Percentiles rank a stretch among this genome's conserved stretches.
Conservation (phyloP, 805 yeast genomes). For the Kazachstania africana region DNA sequence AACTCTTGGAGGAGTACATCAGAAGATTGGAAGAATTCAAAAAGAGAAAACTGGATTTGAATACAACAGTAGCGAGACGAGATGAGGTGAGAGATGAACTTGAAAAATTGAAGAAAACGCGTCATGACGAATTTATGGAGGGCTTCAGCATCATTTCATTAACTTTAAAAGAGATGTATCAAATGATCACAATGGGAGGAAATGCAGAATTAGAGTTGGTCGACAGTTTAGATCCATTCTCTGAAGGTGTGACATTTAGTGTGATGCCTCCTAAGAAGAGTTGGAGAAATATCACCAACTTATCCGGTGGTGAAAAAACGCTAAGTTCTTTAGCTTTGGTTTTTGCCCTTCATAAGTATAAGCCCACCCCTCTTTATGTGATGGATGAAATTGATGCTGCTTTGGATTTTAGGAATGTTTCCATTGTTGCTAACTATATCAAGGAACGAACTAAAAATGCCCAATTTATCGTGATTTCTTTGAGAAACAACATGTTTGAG, state of each 20-base stretch:
- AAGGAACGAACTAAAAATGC: constrained; percentile 93
- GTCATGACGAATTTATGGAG: constrained; percentile 83
- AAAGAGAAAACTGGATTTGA: constrained; percentile 52
- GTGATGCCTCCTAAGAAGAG: constrained; percentile 99
- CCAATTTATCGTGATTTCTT: constrained; percentile 88
- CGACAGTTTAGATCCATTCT: constrained; percentile 93
- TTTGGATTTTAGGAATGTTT: constrained; percentile 89
- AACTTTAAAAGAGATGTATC: constrained; percentile 92
- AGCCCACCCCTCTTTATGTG: constrained; percentile 93
- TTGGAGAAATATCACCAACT: constrained; percentile 90
- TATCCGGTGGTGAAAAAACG: constrained; percentile 97
- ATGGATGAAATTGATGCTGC: constrained; percentile 99
- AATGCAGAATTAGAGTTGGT: constrained; percentile 94
- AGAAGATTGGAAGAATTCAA: constrained; percentile 51
- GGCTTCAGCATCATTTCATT: constrained; percentile 82
- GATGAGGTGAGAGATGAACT: constrained; percentile 49
- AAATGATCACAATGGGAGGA: constrained; percentile 98
- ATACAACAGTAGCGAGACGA: constrained; percentile 52
- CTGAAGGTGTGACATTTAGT: constrained; percentile 91
- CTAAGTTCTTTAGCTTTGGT: constrained; percentile 89
- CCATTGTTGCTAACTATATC: constrained; percentile 94
- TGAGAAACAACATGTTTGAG: constrained; percentile 96
- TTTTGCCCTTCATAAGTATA: constrained; percentile 89
- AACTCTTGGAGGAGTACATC: constrained; percentile 67
- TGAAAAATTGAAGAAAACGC: constrained; percentile 58